Evolutionary conservation across 2,329 filamentous ascomycete species (phyloP).

Genomic region (Venturia aucupariae): DNA sequence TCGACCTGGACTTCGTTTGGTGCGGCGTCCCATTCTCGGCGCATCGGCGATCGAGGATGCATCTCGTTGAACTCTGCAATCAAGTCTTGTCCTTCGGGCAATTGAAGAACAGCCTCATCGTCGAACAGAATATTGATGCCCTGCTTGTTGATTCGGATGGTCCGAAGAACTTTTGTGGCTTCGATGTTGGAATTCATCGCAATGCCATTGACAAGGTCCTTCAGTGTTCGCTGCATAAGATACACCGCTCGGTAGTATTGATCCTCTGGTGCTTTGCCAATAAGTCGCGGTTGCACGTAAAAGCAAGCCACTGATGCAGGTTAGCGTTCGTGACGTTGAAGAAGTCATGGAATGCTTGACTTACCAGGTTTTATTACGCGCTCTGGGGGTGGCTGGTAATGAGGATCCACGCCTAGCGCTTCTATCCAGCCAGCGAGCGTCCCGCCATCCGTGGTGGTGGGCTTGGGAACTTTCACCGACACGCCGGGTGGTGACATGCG

Average conservation of each 20-base stretch:
- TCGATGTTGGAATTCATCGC: conserved; percentile 76
- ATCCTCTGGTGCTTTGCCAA: conserved; percentile 40
- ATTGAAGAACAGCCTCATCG: conserved; percentile 74
- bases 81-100: conserved; percentile 90
- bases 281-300: conserved; percentile 57
- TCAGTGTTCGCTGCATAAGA: conserved; percentile 63
- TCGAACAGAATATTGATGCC: conserved; percentile 81
- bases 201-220: conserved; percentile 64
- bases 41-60: conserved; percentile 35
- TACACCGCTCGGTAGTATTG: conserved; percentile 80
- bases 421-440: conserved; percentile 80
- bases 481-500: conserved; percentile 21
- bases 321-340: conserved; percentile 15
- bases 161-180: conserved; percentile 57
- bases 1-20: conserved; percentile 39
- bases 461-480: conserved; percentile 45
- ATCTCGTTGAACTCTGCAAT: conserved; percentile 60
- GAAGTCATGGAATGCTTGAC: conserved; percentile 20
- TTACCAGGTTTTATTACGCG: conserved; percentile 56
- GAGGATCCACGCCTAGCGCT: conserved; percentile 77
- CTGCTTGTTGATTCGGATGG: conserved; percentile 61
- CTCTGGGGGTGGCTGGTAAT: conserved; percentile 72
- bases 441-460: conserved; percentile 46
- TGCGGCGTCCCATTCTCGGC: conserved; percentile 45
- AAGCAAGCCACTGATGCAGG: conserved; percentile 65